A percentile compares a stretch with the other conserved stretches of the same genome.
Evolutionary conservation across 306 rosid species (phyloP).

Genomic region (Psophocarpus tetragonolobus): DNA sequence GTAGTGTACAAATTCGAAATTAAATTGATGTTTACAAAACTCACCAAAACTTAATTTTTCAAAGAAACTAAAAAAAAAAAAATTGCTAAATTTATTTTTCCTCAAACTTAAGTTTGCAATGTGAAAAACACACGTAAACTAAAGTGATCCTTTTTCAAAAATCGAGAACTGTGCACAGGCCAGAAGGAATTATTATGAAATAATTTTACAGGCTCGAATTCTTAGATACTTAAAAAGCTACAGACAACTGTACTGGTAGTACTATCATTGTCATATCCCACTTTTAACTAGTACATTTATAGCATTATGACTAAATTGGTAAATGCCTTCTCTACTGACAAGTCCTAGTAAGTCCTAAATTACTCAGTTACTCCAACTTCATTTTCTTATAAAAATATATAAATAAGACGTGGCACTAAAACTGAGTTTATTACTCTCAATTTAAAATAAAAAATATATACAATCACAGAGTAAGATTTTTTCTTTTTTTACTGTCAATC

Average conservation of each 20-base stretch:
- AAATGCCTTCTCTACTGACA: neutral
- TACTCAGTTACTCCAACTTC: neutral
- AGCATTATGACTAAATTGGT: neutral
- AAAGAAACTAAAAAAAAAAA: too few species aligned
- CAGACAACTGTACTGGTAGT: too few species aligned
- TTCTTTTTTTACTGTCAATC: too few species aligned
- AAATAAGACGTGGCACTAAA: neutral
- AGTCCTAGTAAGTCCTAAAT: neutral
- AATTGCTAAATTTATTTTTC: too few species aligned
- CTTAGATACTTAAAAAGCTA: neutral
- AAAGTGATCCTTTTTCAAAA: constrained; percentile 5
- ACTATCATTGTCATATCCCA: neutral
- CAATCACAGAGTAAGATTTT: too few species aligned
- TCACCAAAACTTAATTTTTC: too few species aligned
- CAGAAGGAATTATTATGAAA: neutral
- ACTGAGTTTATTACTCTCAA: too few species aligned
- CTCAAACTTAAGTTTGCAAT: too few species aligned
- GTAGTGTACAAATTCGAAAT: too few species aligned
- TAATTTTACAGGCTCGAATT: neutral
- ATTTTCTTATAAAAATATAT: neutral
- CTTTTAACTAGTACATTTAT: neutral
- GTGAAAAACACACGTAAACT: too few species aligned
- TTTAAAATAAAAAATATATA: too few species aligned
- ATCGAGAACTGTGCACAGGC: neutral
- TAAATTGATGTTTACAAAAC: too few species aligned